phyloP scores from a whole-genome alignment of 2,329 filamentous ascomycete species.

The Fusarium albosuccineum region DNA sequence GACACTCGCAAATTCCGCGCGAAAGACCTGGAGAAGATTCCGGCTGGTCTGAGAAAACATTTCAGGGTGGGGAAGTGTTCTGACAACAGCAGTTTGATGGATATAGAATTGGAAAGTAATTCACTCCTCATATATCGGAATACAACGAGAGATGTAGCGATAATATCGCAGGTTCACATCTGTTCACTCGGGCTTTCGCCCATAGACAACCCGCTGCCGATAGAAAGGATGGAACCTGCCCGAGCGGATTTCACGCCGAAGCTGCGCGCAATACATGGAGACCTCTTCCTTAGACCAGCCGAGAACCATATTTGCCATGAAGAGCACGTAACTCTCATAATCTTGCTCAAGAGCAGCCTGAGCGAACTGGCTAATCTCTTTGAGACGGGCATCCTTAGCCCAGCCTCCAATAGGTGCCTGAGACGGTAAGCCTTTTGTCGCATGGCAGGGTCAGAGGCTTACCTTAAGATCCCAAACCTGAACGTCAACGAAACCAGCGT shows the following conservation, averaged over 20 bases:
- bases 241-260: constrained; percentile 50
- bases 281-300: constrained; percentile 54
- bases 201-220: constrained; percentile 47
- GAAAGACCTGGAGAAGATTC: too few species aligned
- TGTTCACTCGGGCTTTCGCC: constrained; percentile 34
- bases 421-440: background rate
- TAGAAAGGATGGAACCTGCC: constrained; percentile 48
- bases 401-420: constrained; percentile 41
- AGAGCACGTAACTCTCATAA: constrained; percentile 51
- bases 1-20: too few species aligned
- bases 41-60: too few species aligned
- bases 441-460: background rate
- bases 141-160: too few species aligned
- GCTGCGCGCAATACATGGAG: constrained; percentile 50
- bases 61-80: too few species aligned
- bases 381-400: constrained; percentile 26
- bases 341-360: constrained; percentile 53
- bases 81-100: too few species aligned
- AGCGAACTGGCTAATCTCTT: constrained; percentile 44
- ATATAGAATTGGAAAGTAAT: too few species aligned
- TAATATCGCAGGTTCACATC: too few species aligned
- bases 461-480: background rate
- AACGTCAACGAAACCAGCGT: background rate
- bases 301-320: constrained; percentile 52
- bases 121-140: too few species aligned